Conservation (phyloP, 495 filamentous ascomycete genomes). For the Penicillium manginii region DNA sequence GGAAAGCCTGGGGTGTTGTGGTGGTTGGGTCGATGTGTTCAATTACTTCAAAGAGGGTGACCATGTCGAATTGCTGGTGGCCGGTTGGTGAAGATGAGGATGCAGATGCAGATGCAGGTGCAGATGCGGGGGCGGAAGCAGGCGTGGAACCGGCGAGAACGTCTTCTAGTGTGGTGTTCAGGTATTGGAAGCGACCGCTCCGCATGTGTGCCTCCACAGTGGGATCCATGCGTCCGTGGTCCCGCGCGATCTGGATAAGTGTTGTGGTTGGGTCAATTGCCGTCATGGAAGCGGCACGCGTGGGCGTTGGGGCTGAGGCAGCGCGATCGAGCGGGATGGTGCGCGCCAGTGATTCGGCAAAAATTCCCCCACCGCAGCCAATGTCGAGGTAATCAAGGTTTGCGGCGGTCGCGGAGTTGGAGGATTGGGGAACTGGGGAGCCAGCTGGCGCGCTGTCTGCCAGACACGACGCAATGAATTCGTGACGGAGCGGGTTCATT, state of each 20-base stretch:
- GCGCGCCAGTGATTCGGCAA: constrained; percentile 90
- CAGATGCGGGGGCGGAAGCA: neutral
- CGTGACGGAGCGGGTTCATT: constrained; percentile 96
- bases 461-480: constrained; percentile 80
- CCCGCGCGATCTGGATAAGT: constrained; percentile 78
- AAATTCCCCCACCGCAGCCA: constrained; percentile 96
- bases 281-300: constrained; percentile 67
- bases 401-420: constrained; percentile 16
- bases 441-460: constrained; percentile 38
- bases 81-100: constrained; percentile 1
- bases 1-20: constrained; percentile 68
- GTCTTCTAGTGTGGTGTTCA: constrained; percentile 71
- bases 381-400: constrained; percentile 81
- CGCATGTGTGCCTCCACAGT: constrained; percentile 49
- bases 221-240: constrained; percentile 73
- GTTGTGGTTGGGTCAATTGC: constrained; percentile 82
- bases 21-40: constrained; percentile 71
- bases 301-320: constrained; percentile 53
- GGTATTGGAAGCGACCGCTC: constrained; percentile 65
- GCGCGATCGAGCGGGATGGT: constrained; percentile 50
- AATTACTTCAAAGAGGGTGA: constrained; percentile 90
- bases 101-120: neutral
- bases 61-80: constrained; percentile 62
- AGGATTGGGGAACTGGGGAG: constrained; percentile 9
- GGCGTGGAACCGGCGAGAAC: constrained; percentile 40